A percentile compares a stretch with the other conserved stretches of the same genome.
phyloP scores from a whole-genome alignment of 2,329 filamentous ascomycete genomes.

The Metarhizium robertsii region DNA sequence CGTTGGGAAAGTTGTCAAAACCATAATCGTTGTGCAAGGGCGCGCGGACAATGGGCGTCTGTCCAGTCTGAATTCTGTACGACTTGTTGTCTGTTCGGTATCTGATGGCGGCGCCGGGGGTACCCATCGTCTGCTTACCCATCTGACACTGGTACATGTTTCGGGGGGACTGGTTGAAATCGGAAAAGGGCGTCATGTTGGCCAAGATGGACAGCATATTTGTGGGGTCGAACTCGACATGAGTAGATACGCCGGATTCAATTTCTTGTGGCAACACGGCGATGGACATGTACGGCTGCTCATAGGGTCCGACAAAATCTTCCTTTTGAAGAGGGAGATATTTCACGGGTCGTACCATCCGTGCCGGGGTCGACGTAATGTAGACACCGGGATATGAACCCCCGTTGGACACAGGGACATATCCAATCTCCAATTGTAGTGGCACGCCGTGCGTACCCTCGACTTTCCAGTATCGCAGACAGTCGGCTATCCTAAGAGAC shows the following conservation, averaged over 20 bases:
- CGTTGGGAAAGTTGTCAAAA: conserved; percentile 96
- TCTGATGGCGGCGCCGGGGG: conserved; percentile 72
- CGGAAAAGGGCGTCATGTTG: conserved; percentile 97
- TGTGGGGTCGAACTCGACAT: conserved; percentile 89
- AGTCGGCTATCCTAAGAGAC: conserved; percentile 73
- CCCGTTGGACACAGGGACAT: conserved; percentile 75
- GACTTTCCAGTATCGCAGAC: conserved; percentile 91
- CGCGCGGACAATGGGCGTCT: conserved; percentile 86
- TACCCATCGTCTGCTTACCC: conserved; percentile 99
- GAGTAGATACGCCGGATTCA: conserved; percentile 77
- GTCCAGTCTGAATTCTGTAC: conserved; percentile 88
- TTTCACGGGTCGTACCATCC: conserved; percentile 87
- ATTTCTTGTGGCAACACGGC: conserved; percentile 85
- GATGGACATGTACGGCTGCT: conserved; percentile 98
- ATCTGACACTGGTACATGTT: conserved; percentile 99
- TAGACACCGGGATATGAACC: conserved; percentile 97
- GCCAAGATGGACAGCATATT: conserved; percentile 96
- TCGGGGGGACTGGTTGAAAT: conserved; percentile 96
- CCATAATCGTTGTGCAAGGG: conserved; percentile 94
- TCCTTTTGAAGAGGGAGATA: conserved; percentile 79
- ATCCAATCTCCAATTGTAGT: conserved; percentile 79
- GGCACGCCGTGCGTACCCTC: conserved; percentile 75
- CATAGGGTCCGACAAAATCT: conserved; percentile 85
- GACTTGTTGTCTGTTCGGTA: conserved; percentile 96
- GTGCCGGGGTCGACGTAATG: conserved; percentile 76